phyloP scores from a whole-genome alignment of 2,329 filamentous ascomycete genomes.

The Botrytis deweyae region DNA sequence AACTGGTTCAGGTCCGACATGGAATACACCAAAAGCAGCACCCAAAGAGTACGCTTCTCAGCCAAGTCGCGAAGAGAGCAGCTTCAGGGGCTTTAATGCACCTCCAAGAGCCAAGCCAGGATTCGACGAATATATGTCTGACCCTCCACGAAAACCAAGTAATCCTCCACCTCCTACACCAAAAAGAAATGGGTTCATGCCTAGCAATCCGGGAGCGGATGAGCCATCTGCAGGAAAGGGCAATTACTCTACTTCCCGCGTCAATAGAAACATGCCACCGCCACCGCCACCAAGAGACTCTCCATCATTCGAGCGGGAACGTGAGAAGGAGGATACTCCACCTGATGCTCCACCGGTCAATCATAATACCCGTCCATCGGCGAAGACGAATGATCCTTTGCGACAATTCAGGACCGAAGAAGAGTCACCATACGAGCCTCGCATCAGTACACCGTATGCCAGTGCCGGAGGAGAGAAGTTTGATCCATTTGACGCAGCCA shows the following conservation, averaged over 20 bases:
- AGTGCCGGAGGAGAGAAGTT: conserved; percentile 58
- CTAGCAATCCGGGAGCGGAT: conserved; percentile 37
- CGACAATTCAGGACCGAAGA: conserved; percentile 44
- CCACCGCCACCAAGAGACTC: conserved; percentile 30
- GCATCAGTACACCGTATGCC: conserved; percentile 58
- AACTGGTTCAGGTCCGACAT: conserved; percentile 27
- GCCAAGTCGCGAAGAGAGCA: conserved; percentile 32
- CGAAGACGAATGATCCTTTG: conserved; percentile 44
- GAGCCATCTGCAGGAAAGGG: conserved; percentile 38
- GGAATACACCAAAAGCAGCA: conserved; percentile 29
- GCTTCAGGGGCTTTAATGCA: conserved; percentile 24
- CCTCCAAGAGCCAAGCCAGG: conserved; percentile 28
- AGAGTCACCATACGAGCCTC: conserved; percentile 44
- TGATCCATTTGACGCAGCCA: conserved; percentile 51
- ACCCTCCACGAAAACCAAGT: conserved; percentile 31
- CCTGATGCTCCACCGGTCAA: conserved; percentile 14
- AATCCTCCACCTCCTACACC: conserved; percentile 24
- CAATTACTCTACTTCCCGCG: conserved; percentile 37
- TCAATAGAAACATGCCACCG: conserved; percentile 31
- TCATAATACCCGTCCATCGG: conserved; percentile 23
- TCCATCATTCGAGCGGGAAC: conserved; percentile 13
- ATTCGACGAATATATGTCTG: conserved; percentile 30
- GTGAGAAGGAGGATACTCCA: conserved; percentile 9
- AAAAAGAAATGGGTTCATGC: conserved; percentile 39
- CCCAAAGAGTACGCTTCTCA: conserved; percentile 31